Percentiles rank a stretch among this genome's conserved stretches.
Conservation (phyloP, 1,284 basidiomycete genomes). For the Omphalotus olearius region DNA sequence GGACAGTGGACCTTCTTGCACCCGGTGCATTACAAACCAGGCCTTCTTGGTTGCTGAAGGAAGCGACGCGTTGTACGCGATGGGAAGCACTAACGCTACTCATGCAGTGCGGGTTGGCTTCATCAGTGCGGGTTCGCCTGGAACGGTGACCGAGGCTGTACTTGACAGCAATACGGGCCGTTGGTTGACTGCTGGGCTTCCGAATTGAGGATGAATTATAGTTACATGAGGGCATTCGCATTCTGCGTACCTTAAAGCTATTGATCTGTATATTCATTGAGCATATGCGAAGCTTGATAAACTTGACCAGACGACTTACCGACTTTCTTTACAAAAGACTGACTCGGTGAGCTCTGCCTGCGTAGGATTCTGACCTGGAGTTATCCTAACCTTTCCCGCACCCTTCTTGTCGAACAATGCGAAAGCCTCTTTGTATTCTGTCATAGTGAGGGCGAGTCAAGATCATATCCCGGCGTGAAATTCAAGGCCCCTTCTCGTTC, state of each 20-base stretch:
- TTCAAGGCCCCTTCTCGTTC: too few species aligned
- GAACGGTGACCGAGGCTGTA: constrained; percentile 8
- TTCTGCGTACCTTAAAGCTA: too few species aligned
- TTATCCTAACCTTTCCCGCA: constrained; percentile 86
- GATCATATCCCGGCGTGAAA: too few species aligned
- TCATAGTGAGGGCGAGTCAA: neutral
- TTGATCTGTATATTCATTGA: too few species aligned
- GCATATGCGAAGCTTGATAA: neutral
- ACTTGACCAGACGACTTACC: constrained; percentile 27
- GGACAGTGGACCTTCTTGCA: neutral
- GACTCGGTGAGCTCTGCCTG: constrained; percentile 93
- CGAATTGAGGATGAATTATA: too few species aligned
- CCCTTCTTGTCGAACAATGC: constrained; percentile 98
- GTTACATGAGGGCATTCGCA: too few species aligned
- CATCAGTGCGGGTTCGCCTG: constrained; percentile 3
- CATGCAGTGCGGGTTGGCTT: constrained; percentile 3
- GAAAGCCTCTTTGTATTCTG: constrained; percentile 96
- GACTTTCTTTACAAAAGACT: constrained; percentile 71
- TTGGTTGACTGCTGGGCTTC: neutral
- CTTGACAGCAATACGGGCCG: neutral
- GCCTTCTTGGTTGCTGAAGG: constrained; percentile 3
- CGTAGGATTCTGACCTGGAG: constrained; percentile 96
- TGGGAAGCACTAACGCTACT: neutral
- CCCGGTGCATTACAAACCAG: neutral
- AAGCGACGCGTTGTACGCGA: constrained; percentile 5